These are phyloP conservation scores for Sporisorium reilianum DNA, from an alignment of 1,284 basidiomycete genomes.

Conservation along the genomic window DNA sequence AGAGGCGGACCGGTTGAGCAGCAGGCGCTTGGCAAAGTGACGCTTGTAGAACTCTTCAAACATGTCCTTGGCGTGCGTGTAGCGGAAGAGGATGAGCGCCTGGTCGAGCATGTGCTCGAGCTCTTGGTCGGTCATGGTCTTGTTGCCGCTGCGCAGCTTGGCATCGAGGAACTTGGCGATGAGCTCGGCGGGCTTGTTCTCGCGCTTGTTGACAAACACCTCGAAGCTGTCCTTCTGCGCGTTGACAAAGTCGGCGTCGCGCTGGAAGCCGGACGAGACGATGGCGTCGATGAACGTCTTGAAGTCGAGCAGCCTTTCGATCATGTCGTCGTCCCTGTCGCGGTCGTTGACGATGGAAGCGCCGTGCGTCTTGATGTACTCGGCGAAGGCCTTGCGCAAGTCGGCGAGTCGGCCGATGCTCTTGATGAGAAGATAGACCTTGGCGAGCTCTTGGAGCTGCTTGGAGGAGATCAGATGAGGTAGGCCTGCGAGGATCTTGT, in stretches of 20 bases:
- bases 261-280: conserved; percentile 45
- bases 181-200: conserved; percentile 91
- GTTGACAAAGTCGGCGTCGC: conserved; percentile 67
- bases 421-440: conserved; percentile 43
- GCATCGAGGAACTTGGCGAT: conserved; percentile 91
- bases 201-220: conserved; percentile 82
- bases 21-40: conserved; percentile 85
- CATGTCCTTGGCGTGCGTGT: conserved; percentile 74
- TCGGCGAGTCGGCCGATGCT: conserved; percentile 42
- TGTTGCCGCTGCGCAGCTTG: conserved; percentile 86
- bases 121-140: conserved; percentile 77
- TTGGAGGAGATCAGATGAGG: conserved; percentile 47
- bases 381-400: conserved; percentile 48
- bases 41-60: conserved; percentile 90
- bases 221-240: conserved; percentile 79
- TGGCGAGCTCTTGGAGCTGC: conserved; percentile 32
- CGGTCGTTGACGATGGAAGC: conserved; percentile 58
- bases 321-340: conserved; percentile 60
- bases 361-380: conserved; percentile 50
- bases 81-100: conserved; percentile 86
- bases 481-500: conserved; percentile 40
- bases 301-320: conserved; percentile 59
- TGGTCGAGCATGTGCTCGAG: conserved; percentile 80
- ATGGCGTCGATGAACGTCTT: conserved; percentile 53
- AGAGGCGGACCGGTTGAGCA: conserved; percentile 87